These are phyloP conservation scores for Protostelium mycophagum DNA, from an alignment of 78 protist species.

Conservation along the genomic window DNA sequence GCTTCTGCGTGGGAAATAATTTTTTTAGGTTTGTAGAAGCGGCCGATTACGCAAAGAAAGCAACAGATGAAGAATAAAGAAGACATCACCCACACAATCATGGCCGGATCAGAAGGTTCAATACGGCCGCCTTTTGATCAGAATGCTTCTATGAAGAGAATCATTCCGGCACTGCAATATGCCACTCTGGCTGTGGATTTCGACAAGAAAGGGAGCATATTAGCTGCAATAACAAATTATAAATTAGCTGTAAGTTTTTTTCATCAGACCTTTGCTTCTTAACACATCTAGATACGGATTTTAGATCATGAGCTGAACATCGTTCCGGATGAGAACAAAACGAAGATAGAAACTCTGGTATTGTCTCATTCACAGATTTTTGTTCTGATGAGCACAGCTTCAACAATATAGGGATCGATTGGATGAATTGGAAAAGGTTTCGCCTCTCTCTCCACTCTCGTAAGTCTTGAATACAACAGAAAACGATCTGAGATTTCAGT, in stretches of 20 bases:
- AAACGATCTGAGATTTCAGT: too few relatives aligned
- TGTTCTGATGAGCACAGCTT: background rate
- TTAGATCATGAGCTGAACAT: background rate
- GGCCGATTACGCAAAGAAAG: too few relatives aligned
- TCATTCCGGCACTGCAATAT: background rate
- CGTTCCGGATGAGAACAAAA: background rate
- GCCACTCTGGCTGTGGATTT: background rate
- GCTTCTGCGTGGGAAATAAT: too few relatives aligned
- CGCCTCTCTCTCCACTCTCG: background rate
- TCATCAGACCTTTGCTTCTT: background rate
- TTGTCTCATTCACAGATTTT: background rate
- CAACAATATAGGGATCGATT: background rate
- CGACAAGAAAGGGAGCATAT: background rate
- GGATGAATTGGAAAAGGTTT: background rate
- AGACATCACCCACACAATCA: too few relatives aligned
- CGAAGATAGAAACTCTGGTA: background rate
- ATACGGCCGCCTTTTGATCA: too few relatives aligned
- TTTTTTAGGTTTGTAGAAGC: too few relatives aligned
- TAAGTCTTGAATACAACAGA: too few relatives aligned
- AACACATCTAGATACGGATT: background rate
- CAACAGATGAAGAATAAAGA: too few relatives aligned
- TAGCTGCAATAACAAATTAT: background rate
- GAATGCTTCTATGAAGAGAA: background rate
- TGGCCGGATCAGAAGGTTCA: too few relatives aligned
- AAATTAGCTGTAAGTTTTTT: background rate